Base-by-base conservation (phyloP, 345 rosid genomes). In the Cardamine occulta region DNA sequence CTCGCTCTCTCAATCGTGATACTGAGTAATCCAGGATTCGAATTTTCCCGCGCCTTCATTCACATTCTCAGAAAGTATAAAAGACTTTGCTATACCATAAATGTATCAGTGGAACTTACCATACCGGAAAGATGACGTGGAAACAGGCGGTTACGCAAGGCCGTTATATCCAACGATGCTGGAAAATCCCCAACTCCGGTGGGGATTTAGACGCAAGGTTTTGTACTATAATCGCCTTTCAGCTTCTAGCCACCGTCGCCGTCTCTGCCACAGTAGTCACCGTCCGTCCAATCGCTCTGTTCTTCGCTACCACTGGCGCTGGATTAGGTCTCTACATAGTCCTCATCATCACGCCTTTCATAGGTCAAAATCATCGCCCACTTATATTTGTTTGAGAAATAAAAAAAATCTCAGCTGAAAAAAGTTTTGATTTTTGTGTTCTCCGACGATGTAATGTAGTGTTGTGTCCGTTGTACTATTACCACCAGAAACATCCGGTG, bases 401-500 rank as follows among this genome's bases (percentile, higher is more conserved):
- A 5, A 39, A 1, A 1, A 21, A 7, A 24, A 24, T 24, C 59
- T 54, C 9, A 48, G 15, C 32, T 31, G 49, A 35, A 35, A 35
- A 60, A 35, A 60, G 9, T 24, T 21, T 29, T 14, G 24, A 37
- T 51, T 12, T 48, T 6, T 32, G 56, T 34, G 31, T 51, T 52
- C 4, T 56, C 23, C 18, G 54, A 14, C n/a, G n/a, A n/a, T n/a
- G n/a, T 28, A n/a, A 42, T 79, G 68, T 83, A 92, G 94, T 84
- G 55, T 14, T 92, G 82, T 86, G 90, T n/a, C 97, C 97, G 45
- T 52, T 92, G 80, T 90, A 82, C 35, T 87, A 83, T 77, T 92
- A 92, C 71, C 88, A 88, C 70, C 91, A 87, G 86, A 86, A 76
- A 74, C 96, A 92, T 81, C 96, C 97, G 6, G 85, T 92, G 76